phyloP scores from a whole-genome alignment of 176 grass and related monocot genomes.

The Pontederia paniculata region DNA sequence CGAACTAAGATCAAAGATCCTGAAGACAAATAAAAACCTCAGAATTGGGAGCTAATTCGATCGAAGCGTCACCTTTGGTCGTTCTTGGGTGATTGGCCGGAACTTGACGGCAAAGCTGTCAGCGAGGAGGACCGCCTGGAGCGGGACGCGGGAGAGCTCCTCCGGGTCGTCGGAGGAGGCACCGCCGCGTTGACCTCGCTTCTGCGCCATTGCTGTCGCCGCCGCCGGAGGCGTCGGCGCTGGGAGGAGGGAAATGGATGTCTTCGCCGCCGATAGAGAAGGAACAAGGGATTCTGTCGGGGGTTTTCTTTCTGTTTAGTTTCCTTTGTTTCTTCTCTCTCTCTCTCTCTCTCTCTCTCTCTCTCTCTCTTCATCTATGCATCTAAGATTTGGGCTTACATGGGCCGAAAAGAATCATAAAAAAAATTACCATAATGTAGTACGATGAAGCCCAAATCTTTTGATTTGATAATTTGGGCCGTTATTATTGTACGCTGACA shows the following conservation, averaged over 20 bases:
- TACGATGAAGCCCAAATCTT: too few relatives aligned
- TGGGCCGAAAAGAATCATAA: too few relatives aligned
- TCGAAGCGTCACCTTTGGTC: slow-evolving; percentile 54
- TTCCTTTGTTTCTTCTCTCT: too few relatives aligned
- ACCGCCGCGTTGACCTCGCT: slow-evolving; percentile 40
- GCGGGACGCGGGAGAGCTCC: slow-evolving; percentile 53
- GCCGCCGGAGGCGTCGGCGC: background rate
- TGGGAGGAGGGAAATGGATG: background rate
- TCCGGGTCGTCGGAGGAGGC: slow-evolving; percentile 45
- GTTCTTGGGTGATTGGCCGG: slow-evolving; percentile 83
- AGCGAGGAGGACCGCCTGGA: slow-evolving; percentile 88
- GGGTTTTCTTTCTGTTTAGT: too few relatives aligned
- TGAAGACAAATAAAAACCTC: background rate
- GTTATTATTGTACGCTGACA: too few relatives aligned
- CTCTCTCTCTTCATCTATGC: too few relatives aligned
- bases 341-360: too few relatives aligned
- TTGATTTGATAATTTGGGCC: too few relatives aligned
- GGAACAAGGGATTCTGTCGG: background rate
- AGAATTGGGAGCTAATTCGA: background rate
- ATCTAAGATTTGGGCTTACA: too few relatives aligned
- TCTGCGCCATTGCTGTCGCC: slow-evolving; percentile 43
- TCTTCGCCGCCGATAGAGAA: background rate
- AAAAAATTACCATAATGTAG: too few relatives aligned
- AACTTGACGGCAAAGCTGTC: slow-evolving; percentile 84
- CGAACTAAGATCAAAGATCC: background rate